A percentile compares a stretch with the other conserved stretches of the same genome.
Conservation (phyloP, 2,329 filamentous ascomycete genomes). For the Paramyrothecium sp. region DNA sequence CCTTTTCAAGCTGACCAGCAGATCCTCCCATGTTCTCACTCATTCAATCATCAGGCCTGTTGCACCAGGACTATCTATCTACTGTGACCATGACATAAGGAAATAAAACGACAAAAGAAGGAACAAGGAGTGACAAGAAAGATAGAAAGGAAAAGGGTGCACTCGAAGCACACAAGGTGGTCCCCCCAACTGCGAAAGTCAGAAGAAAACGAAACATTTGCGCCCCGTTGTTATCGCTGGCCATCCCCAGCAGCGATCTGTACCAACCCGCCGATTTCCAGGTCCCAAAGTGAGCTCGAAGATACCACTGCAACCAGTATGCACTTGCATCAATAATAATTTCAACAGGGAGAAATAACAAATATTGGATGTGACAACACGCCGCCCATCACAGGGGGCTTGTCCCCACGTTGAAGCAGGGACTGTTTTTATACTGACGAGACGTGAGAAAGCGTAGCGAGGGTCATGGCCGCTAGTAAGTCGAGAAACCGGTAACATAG, state of each 20-base stretch:
- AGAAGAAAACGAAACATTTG: background rate
- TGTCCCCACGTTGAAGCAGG: background rate
- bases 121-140: conserved; percentile 2
- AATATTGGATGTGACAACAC: background rate
- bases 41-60: conserved; percentile 2
- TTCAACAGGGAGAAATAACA: background rate
- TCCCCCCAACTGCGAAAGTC: background rate
- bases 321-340: too few relatives aligned
- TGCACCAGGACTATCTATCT: conserved; percentile 6
- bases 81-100: conserved; percentile 3
- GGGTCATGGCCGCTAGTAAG: background rate
- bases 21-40: conserved; percentile 1
- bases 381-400: background rate
- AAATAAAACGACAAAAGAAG: conserved; percentile 4
- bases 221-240: background rate
- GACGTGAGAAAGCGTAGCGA: background rate
- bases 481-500: background rate
- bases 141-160: background rate
- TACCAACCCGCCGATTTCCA: too few relatives aligned
- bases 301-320: too few relatives aligned
- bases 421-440: background rate
- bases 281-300: too few relatives aligned
- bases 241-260: too few relatives aligned
- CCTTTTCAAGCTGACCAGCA: conserved; percentile 3
- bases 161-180: background rate